Conservation (phyloP, 1,284 basidiomycete genomes). For the Cryptococcus floricola region DNA sequence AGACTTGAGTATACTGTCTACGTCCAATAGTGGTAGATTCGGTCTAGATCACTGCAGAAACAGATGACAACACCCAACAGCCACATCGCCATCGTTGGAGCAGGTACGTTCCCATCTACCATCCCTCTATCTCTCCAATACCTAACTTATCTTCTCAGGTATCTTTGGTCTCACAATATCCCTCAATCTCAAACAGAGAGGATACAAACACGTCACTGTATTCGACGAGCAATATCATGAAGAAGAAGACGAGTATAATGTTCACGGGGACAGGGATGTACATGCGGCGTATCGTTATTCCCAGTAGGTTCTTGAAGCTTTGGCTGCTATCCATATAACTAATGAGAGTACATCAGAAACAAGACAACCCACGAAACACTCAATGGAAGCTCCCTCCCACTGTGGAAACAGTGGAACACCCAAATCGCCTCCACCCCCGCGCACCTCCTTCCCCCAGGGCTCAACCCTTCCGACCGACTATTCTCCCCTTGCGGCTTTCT, state of each 20-base stretch:
- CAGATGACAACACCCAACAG: conserved; percentile 11
- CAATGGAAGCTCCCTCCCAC: conserved; percentile 11
- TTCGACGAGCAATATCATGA: conserved; percentile 22
- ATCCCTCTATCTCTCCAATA: neutral
- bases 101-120: conserved; percentile 3
- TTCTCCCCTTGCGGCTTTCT: conserved; percentile 18
- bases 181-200: conserved; percentile 12
- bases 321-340: neutral
- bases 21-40: neutral
- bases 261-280: conserved; percentile 20
- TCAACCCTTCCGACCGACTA: conserved; percentile 11
- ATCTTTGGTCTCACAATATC: conserved; percentile 22
- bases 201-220: conserved; percentile 27
- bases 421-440: conserved; percentile 7
- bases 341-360: conserved; percentile 4
- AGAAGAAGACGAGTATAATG: conserved; percentile 17
- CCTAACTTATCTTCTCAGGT: neutral
- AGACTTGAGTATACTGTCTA: neutral
- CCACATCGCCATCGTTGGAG: conserved; percentile 20
- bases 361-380: conserved; percentile 21
- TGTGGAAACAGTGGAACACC: conserved; percentile 25
- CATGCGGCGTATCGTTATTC: conserved; percentile 24
- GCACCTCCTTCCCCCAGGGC: conserved; percentile 15
- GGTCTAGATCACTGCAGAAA: neutral
- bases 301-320: conserved; percentile 11